phyloP scores from a whole-genome alignment of 352 stramenopile species.

The Globisporangium spiculum region DNA sequence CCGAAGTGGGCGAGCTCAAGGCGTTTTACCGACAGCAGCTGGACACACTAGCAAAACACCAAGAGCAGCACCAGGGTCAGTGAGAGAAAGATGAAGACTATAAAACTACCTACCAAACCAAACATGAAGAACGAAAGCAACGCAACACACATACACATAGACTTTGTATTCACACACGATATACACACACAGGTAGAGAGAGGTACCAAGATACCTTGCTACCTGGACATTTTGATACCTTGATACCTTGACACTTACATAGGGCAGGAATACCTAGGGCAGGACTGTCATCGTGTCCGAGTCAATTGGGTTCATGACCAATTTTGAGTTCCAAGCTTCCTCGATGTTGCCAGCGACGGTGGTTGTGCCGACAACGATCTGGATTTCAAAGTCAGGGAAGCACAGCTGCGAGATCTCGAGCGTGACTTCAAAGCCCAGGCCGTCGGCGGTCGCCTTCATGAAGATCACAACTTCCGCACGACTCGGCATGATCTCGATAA shows the following conservation, averaged over 20 bases:
- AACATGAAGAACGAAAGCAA: neutral
- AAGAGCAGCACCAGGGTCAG: slow-evolving; percentile 34
- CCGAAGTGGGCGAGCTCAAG: slow-evolving; percentile 75
- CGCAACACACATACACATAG: neutral
- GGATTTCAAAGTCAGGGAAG: slow-evolving; percentile 6
- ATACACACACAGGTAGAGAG: too few relatives aligned
- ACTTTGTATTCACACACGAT: neutral
- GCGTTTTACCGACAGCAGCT: slow-evolving; percentile 77
- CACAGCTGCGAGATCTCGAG: slow-evolving; percentile 11
- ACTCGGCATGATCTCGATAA: slow-evolving; percentile 18
- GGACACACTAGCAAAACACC: slow-evolving; percentile 57
- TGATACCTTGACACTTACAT: neutral
- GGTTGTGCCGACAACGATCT: neutral
- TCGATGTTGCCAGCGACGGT: neutral
- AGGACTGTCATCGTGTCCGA: neutral
- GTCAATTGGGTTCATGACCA: slow-evolving; percentile 3
- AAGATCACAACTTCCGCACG: neutral
- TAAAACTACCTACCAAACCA: neutral
- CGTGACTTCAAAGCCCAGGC: slow-evolving; percentile 9
- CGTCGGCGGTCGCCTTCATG: neutral
- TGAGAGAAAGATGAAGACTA: slow-evolving; percentile 19
- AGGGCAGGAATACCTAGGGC: neutral
- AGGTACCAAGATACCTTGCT: neutral
- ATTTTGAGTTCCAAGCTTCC: neutral
- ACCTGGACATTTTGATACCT: neutral